A percentile compares a stretch with the other conserved stretches of the same genome.
These are phyloP conservation scores for Solidago caesia DNA, from an alignment of 129 eudicot species.

Conservation along the genomic window DNA sequence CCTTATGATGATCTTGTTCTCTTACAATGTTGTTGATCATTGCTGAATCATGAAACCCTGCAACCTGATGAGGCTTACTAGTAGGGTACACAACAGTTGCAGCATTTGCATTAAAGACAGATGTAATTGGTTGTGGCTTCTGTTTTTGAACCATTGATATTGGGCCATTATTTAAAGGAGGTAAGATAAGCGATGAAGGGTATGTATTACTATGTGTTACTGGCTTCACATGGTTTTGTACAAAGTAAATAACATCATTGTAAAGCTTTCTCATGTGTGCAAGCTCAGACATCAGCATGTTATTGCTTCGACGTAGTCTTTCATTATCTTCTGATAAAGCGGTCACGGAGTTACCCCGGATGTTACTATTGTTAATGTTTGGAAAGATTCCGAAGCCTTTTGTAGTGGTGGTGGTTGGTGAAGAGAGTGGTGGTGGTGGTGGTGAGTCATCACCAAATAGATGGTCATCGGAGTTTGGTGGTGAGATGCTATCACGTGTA, in stretches of 20 bases:
- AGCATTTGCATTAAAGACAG: constrained; percentile 17
- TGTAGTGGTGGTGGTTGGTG: constrained; percentile 30
- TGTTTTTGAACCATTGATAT: constrained; percentile 20
- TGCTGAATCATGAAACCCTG: constrained; percentile 15
- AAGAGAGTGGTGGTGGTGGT: constrained; percentile 49
- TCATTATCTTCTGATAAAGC: constrained; percentile 87
- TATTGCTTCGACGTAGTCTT: constrained; percentile 71
- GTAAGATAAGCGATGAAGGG: not conserved
- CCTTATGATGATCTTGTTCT: constrained; percentile 19
- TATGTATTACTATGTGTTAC: constrained; percentile 53
- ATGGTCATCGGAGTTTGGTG: constrained; percentile 77
- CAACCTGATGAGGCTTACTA: not conserved
- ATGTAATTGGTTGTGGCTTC: not conserved
- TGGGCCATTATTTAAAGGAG: constrained; percentile 15
- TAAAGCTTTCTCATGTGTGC: constrained; percentile 90
- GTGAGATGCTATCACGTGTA: constrained; percentile 68
- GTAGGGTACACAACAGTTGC: constrained; percentile 26
- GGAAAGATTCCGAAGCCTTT: constrained; percentile 19
- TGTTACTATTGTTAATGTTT: constrained; percentile 2
- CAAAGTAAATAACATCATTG: constrained; percentile 87
- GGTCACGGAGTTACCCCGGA: constrained; percentile 35
- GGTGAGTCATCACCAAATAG: constrained; percentile 36
- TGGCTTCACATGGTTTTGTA: constrained; percentile 90
- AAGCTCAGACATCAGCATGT: constrained; percentile 76
- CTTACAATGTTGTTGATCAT: constrained; percentile 16